phyloP scores from a whole-genome alignment of 2,329 filamentous ascomycete species.

The Penicillium sp. region DNA sequence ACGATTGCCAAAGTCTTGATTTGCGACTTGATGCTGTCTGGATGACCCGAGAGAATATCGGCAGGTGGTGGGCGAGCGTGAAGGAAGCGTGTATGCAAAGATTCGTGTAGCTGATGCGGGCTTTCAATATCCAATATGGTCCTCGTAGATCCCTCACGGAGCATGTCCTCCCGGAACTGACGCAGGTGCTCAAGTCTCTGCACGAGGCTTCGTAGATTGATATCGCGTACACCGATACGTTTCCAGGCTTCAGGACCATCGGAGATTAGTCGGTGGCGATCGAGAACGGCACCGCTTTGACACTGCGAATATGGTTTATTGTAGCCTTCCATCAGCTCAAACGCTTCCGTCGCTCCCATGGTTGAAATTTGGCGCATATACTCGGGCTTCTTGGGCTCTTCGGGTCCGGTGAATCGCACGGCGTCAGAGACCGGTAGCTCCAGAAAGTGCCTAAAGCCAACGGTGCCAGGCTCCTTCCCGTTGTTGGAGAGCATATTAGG shows the following conservation, averaged over 20 bases:
- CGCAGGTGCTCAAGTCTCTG: constrained; percentile 38
- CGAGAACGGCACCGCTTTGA: constrained; percentile 35
- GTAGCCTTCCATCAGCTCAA: constrained; percentile 36
- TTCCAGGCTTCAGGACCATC: constrained; percentile 45
- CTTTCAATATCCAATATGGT: constrained; percentile 40
- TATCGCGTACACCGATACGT: constrained; percentile 43
- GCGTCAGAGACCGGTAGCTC: constrained; percentile 48
- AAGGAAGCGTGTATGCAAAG: constrained; percentile 41
- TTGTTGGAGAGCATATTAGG: constrained; percentile 52
- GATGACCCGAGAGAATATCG: constrained; percentile 25
- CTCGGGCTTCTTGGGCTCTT: constrained; percentile 17
- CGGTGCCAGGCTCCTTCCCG: constrained; percentile 48
- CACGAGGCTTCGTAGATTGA: constrained; percentile 34
- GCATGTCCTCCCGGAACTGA: constrained; percentile 35
- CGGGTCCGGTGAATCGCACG: constrained; percentile 25
- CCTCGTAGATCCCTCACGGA: constrained; percentile 30
- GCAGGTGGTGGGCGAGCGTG: constrained; percentile 36
- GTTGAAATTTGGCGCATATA: constrained; percentile 26
- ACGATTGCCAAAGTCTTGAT: constrained; percentile 48
- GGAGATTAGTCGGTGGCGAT: constrained; percentile 38
- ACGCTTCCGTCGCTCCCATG: constrained; percentile 33
- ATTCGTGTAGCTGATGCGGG: constrained; percentile 33
- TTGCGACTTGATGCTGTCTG: constrained; percentile 45
- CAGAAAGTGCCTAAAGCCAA: constrained; percentile 51
- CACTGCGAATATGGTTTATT: constrained; percentile 40